Evolutionary conservation across 345 rosid species (phyloP), one percentile per base, ranked within the genome.

Genomic region (Microthlaspi erraticum): DNA sequence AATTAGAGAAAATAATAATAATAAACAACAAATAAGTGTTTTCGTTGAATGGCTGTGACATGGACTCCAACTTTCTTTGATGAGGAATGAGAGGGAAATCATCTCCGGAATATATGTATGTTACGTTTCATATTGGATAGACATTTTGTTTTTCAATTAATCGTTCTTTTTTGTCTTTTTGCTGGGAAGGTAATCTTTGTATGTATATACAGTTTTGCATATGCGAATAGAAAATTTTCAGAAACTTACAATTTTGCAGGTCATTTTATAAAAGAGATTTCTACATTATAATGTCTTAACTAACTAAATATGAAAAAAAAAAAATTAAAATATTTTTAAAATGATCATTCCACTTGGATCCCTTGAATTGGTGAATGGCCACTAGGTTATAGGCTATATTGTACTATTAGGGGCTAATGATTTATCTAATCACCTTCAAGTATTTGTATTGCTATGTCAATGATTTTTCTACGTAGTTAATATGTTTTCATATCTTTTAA

Each of bases 51-150:
- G 71, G 79, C 34, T 68, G 77, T 88, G 92, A 86, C 89, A 77
- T 80, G 94, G 87, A 88, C 65, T 76, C 82, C 92, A 85, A 80
- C 83, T 81, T 82, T 77, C 44, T 56, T 68, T 52, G 73, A 81
- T 83, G 81, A 84, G 82, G 77, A 50, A 73, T 83, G 85, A 82
- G 77, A 81, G 68, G 76, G 89, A 85, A 54, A 64, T 81, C 87
- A 73, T 78, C 65, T 43, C 62, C n/a, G 11, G 54, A 41, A 63
- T 62, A 54, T 68, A 68, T 50, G 45, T 68, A 68, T 50, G 45
- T 73, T 66, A 39, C 72, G 17, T 52, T 23, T 62, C 74, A 45
- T 68, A 20, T 13, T 61, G 61, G 13, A 33, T 52, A 42, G 57
- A 64, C 44, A 19, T 68, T 65, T 37, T 13, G 11, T 34, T 37